Base-by-base conservation (phyloP, 768 basidiomycete species). In the Amanita rimosa region DNA sequence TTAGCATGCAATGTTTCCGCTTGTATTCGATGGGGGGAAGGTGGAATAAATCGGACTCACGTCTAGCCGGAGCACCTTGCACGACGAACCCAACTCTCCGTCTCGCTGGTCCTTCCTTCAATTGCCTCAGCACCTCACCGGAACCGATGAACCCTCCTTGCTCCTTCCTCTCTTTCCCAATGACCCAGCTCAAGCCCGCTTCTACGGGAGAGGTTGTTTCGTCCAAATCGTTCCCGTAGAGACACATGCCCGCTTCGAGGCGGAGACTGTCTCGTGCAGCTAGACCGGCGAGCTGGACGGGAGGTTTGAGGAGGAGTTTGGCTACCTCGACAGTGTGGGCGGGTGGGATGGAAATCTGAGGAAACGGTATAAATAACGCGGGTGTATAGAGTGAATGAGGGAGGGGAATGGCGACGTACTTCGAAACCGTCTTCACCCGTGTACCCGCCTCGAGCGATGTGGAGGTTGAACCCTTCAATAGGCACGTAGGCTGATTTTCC, bases 381-480 rank as follows among this genome's bases (percentile, higher is more conserved):
- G 27, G 27, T 8, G 8, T 9, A 31, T 19, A 43, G 42, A n/a
- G n/a, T n/a, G 40, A 26, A 24, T 21, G 22, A 51, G 17, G 27
- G 1, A 44, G 22, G 53, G n/a, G n/a, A n/a, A n/a, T n/a, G n/a
- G n/a, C n/a, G n/a, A 54, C 31, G 50, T 21, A 82, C 92, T 74
- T 99, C 96, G 55, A 99, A 98, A 0, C 96, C 96, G 64, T 99
- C 96, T 67, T 99, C 96, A 9, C 96, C 96, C 0, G 96, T 98
- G 66, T 99, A 99, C 4, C 96, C 96, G 24, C 92, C 90, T 13
- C 96, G 81, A 6, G 92, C 87, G 26, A 98, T 79, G 60, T 98
- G 92, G 31, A 89, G 75, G 59, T 81, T 82, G 55, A 81, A 78
- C 3, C 81, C 83, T 51, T 83, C 83, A 36, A 96, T 74, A 0